Conservation (phyloP, 352 stramenopile genomes). For the Phytophthora aleatoria region DNA sequence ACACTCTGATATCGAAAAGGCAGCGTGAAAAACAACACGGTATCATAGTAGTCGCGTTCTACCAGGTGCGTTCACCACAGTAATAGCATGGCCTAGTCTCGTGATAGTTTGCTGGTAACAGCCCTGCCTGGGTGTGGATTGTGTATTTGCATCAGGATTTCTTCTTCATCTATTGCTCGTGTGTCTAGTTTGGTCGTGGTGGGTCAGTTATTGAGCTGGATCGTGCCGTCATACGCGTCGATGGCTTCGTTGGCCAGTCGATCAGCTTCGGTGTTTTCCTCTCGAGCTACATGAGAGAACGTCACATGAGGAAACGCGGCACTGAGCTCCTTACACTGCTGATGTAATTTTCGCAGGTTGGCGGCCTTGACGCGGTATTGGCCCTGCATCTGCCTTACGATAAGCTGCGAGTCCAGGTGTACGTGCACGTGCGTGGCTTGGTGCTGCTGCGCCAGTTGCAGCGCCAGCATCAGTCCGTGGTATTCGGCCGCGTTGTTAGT, state of each 20-base stretch:
- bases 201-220: background rate
- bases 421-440: slow-evolving; percentile 45
- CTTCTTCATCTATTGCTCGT: slow-evolving; percentile 5
- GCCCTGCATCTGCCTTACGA: slow-evolving; percentile 78
- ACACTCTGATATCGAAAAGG: too few relatives aligned
- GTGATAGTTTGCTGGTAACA: background rate
- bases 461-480: slow-evolving; percentile 59
- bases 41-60: too few relatives aligned
- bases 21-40: too few relatives aligned
- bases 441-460: slow-evolving; percentile 55
- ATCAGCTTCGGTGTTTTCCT: slow-evolving; percentile 59
- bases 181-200: background rate
- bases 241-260: slow-evolving; percentile 72
- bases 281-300: slow-evolving; percentile 58
- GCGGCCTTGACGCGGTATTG: slow-evolving; percentile 73
- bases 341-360: slow-evolving; percentile 51
- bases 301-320: slow-evolving; percentile 37
- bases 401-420: slow-evolving; percentile 82
- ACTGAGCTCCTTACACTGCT: slow-evolving; percentile 47
- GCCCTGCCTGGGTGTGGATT: background rate
- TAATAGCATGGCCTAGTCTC: background rate
- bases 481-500: slow-evolving; percentile 85
- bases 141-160: background rate
- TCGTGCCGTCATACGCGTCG: slow-evolving; percentile 36
- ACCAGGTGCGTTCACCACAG: too few relatives aligned